Evolutionary conservation across 768 basidiomycete species (phyloP).

Genomic region (Amanita rimosa): DNA sequence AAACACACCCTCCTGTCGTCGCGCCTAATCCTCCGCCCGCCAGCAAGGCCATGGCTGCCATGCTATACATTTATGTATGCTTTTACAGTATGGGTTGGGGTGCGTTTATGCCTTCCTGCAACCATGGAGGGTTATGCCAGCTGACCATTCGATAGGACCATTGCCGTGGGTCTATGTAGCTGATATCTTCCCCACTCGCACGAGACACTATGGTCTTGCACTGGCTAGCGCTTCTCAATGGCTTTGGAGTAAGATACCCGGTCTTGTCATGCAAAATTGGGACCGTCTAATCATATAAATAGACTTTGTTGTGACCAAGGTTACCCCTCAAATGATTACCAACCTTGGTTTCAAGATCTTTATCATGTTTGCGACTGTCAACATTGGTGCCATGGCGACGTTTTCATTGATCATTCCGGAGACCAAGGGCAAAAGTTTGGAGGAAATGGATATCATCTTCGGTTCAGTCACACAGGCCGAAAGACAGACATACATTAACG

Average conservation of each 20-base stretch:
- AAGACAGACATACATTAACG: conserved; percentile 40
- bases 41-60: conserved; percentile 74
- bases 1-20: conserved; percentile 53
- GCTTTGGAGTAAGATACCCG: conserved; percentile 53
- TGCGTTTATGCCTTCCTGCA: conserved; percentile 9
- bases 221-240: conserved; percentile 71
- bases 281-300: not conserved
- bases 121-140: conserved; percentile 20
- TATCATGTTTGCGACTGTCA: conserved; percentile 67
- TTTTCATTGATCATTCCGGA: conserved; percentile 57
- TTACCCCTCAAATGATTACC: conserved; percentile 53
- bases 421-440: conserved; percentile 46
- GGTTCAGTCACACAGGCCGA: conserved; percentile 45
- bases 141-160: conserved; percentile 19
- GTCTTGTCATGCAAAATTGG: not conserved
- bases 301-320: conserved; percentile 68
- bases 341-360: conserved; percentile 65
- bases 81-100: conserved; percentile 89
- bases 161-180: conserved; percentile 53
- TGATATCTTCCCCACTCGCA: conserved; percentile 82
- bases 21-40: conserved; percentile 35
- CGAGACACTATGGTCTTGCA: conserved; percentile 71
- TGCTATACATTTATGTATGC: conserved; percentile 80
- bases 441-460: conserved; percentile 43
- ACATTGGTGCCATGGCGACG: conserved; percentile 55